phyloP scores from a whole-genome alignment of 1,139 yeast species.

The Saccharomyces hybrid region DNA sequence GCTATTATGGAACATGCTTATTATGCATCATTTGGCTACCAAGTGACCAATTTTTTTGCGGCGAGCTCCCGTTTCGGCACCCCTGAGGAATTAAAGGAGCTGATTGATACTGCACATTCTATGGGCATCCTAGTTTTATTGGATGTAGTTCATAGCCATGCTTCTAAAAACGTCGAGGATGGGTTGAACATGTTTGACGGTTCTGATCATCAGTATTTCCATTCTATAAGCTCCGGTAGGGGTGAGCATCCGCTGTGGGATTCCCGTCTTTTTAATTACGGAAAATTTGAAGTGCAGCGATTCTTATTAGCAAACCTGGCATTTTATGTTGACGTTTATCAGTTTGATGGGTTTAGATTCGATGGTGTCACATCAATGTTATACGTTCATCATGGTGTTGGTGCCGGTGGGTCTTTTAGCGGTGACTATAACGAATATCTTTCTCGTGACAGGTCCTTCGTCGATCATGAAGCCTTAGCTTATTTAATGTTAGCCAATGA shows the following conservation, averaged over 20 bases:
- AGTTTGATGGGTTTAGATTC: conserved; percentile 91
- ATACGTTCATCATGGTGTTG: conserved; percentile 85
- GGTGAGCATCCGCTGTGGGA: conserved; percentile 95
- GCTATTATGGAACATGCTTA: conserved; percentile 99
- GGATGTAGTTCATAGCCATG: conserved; percentile 94
- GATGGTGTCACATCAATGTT: conserved; percentile 96
- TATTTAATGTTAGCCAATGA: conserved; percentile 86
- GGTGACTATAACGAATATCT: conserved; percentile 93
- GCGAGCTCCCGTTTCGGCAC: conserved; percentile 84
- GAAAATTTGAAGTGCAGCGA: conserved; percentile 82
- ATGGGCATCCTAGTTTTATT: conserved; percentile 79
- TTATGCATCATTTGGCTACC: conserved; percentile 96
- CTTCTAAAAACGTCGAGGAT: conserved; percentile 88
- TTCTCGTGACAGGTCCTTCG: conserved; percentile 56
- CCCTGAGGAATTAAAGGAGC: conserved; percentile 87
- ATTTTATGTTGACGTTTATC: conserved; percentile 72
- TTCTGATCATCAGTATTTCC: conserved; percentile 91
- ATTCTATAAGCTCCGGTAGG: conserved; percentile 41
- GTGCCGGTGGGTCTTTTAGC: conserved; percentile 72
- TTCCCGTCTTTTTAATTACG: conserved; percentile 84
- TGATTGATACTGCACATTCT: conserved; percentile 86
- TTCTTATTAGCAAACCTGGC: conserved; percentile 83
- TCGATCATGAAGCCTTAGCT: conserved; percentile 79
- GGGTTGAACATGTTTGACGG: conserved; percentile 94
- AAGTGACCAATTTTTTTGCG: conserved; percentile 88